Base-by-base conservation (phyloP, 768 basidiomycete genomes). In the Boletellus sp. region DNA sequence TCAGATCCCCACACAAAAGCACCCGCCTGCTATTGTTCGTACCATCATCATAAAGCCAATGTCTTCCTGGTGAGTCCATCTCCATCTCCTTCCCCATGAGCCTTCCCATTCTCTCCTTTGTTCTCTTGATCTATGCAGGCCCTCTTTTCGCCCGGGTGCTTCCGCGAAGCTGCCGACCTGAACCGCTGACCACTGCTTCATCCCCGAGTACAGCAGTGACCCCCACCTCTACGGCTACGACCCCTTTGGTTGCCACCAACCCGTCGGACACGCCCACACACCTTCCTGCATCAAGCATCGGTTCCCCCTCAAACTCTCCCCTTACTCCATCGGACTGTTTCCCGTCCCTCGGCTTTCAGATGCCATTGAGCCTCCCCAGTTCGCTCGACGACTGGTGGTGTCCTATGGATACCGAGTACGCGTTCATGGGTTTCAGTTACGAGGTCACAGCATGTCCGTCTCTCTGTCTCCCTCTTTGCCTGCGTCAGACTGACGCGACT, bases 401-500 rank as follows among this genome's bases (percentile, higher is more conserved):
- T 61, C 63, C 77, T 48, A 62, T 69, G 33, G 66, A 69, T 47
- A 79, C 77, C 0, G 87, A 90, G 62, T 88, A 87, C 56, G 87
- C 78, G 0, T 90, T 90, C 61, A 67, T 89, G 43, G 87, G 86
- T 0, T 84, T 90, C 66, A 84, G 84, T 62, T 90, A 90, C 56
- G 86, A 86, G 58, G 74, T 89, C 20, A 78, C 81, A 36, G 73
- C 70, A 11, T 87, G 85, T 84, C 56, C 42, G 79, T 66, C 24
- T 26, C 45, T 5, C 35, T 32, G 16, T 37, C 10, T 39, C 15
- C 16, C 19, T 17, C 19, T 24, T 44, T 37, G 3, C 17, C 24
- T 39, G 13, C 6, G 15, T 6, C 10, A 39, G 34, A 44, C 42
- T 62, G 46, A 57, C 35, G 2, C 16, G 10, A 6, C 19, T 5